Conservation (phyloP, 305 asterid species). For the Fraxinus sp. region DNA sequence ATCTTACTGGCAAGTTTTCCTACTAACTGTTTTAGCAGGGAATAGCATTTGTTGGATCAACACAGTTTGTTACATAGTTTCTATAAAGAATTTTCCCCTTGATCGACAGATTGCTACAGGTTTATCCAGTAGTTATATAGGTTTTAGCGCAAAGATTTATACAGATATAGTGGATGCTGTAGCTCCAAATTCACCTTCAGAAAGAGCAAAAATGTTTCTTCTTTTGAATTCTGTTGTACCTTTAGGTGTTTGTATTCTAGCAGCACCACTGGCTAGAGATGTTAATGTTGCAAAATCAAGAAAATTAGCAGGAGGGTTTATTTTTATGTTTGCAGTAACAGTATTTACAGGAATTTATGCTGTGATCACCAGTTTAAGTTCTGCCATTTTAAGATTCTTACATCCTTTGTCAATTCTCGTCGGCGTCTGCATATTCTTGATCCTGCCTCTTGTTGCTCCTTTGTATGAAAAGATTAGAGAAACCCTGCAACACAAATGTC, state of each 20-base stretch:
- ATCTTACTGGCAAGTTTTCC: conserved; percentile 52
- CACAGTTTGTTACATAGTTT: conserved; percentile 60
- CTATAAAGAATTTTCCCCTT: conserved; percentile 59
- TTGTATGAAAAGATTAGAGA: conserved; percentile 47
- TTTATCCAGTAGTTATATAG: conserved; percentile 72
- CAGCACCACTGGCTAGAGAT: conserved; percentile 43
- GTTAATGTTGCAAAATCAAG: conserved; percentile 36
- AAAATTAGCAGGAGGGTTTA: conserved; percentile 55
- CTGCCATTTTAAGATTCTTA: conserved; percentile 14
- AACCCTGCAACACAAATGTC: conserved; percentile 39
- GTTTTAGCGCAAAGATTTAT: conserved; percentile 65
- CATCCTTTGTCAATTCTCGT: conserved; percentile 19
- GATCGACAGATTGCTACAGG: conserved; percentile 79
- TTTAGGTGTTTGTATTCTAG: conserved; percentile 30
- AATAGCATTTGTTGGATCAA: conserved; percentile 82
- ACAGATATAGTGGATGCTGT: conserved; percentile 54
- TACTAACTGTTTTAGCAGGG: conserved; percentile 67
- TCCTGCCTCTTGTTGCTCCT: conserved; percentile 49
- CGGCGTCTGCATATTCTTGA: conserved; percentile 39
- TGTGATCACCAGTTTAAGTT: conserved; percentile 44
- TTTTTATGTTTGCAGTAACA: conserved; percentile 52
- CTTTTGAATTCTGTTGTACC: conserved; percentile 56
- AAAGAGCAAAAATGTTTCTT: conserved; percentile 49
- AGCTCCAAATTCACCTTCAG: neutral
- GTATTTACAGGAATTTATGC: conserved; percentile 50